Base-by-base conservation (phyloP, 2,329 filamentous ascomycete species). In the Colletotrichum ledebouriae region DNA sequence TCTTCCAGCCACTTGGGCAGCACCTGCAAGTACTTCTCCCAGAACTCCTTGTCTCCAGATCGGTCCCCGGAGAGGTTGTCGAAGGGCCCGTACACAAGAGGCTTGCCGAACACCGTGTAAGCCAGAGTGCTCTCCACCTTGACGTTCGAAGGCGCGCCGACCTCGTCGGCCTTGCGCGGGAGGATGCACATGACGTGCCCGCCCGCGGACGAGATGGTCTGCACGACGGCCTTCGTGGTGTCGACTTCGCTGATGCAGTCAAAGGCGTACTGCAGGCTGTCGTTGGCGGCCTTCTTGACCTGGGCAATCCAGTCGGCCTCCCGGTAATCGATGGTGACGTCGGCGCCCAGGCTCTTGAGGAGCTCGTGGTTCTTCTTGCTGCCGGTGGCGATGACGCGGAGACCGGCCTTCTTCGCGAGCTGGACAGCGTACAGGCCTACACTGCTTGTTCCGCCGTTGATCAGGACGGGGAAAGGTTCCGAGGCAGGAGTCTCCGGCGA, bases 271-370 rank as follows among this genome's bases (percentile, higher is more conserved):
- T 41, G 37, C 15, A 69, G 41, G 20, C 42, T 17, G 12, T 55
- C 20, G 20, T 70, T 64, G 2, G 61, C 64, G n/a, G 79, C 77
- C 20, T 72, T 71, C 47, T 33, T 47, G 13, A 63, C 57, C 41
- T 67, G 67, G 15, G 67, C 67, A 3, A 63, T 12, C 67, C 67
- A 69, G 44, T 69, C 52, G 20, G 49, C 55, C 3, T 69, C 70
- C 34, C 73, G 75, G 76, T 87, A 85, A 76, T 87, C 83, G 63
- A 86, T 82, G 15, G 76, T 78, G 6, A 75, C 73, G 20, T 81
- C 81, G 9, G 84, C 85, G n/a, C 85, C 85, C 3, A 82, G 78
- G 1, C 73, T 75, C 65, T 76, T 75, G 17, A 83, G 76, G 3
- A 82, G 77, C 1, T 75, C 78, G 46, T 77, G 76, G 70, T 84